phyloP scores from a whole-genome alignment of 2,329 filamentous ascomycete genomes.

The Alternaria ventricosa region DNA sequence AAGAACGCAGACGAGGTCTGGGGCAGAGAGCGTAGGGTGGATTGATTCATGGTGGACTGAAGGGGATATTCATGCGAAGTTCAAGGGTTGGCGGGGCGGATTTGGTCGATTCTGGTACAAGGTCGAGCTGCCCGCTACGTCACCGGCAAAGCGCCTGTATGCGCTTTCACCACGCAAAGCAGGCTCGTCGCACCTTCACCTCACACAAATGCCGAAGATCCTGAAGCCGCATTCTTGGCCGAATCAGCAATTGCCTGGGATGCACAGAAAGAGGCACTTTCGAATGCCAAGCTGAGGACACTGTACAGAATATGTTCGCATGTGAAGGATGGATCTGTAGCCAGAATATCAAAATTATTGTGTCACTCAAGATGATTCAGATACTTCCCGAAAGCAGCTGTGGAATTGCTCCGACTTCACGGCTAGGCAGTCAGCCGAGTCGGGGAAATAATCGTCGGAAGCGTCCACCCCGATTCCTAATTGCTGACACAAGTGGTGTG shows the following conservation, averaged over 20 bases:
- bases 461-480: conserved; percentile 3
- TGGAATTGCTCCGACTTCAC: background rate
- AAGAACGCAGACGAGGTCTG: conserved; percentile 88
- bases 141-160: conserved; percentile 91
- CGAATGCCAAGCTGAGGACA: conserved; percentile 61
- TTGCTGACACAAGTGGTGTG: conserved; percentile 27
- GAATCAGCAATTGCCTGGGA: conserved; percentile 92
- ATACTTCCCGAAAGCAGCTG: background rate
- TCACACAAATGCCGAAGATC: conserved; percentile 69
- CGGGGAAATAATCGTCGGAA: background rate
- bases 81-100: background rate
- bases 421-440: background rate
- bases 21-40: conserved; percentile 64
- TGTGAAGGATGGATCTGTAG: background rate
- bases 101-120: conserved; percentile 52
- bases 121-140: conserved; percentile 94
- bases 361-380: background rate
- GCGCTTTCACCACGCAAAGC: conserved; percentile 76
- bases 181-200: conserved; percentile 56
- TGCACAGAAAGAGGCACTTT: conserved; percentile 90
- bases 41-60: conserved; percentile 23
- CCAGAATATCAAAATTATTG: background rate
- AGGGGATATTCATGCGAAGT: background rate
- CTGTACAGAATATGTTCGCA: fast-evolving
- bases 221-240: conserved; percentile 89